A percentile compares a stretch with the other conserved stretches of the same genome.
phyloP scores from a whole-genome alignment of 441 rosid species.

The Arabidopsis hybrid region DNA sequence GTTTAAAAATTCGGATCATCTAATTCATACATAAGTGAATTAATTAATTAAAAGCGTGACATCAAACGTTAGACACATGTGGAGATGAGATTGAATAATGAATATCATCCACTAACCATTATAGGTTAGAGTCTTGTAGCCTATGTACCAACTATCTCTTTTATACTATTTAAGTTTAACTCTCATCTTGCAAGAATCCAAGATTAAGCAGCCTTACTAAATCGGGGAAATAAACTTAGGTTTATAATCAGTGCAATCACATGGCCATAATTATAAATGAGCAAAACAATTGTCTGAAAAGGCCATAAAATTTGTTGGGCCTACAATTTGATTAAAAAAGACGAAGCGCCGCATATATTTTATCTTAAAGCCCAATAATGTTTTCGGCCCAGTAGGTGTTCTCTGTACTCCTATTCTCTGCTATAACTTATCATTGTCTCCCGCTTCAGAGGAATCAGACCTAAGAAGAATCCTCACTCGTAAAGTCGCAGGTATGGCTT shows the following conservation, averaged over 20 bases:
- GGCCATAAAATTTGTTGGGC: background rate
- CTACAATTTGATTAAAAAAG: background rate
- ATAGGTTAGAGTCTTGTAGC: background rate
- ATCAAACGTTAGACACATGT: slow-evolving; percentile 8
- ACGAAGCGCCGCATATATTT: background rate
- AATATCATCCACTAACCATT: too few relatives aligned
- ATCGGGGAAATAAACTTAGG: background rate
- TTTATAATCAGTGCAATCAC: background rate
- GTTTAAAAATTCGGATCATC: slow-evolving; percentile 4
- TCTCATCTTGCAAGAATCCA: background rate
- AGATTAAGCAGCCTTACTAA: slow-evolving; percentile 24
- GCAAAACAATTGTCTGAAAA: background rate
- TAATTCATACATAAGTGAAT: slow-evolving; percentile 7
- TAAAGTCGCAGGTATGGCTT: slow-evolving; percentile 28
- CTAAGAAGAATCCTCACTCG: background rate
- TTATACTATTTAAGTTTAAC: background rate
- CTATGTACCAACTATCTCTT: slow-evolving; percentile 13
- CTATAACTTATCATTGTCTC: background rate
- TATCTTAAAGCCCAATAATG: background rate
- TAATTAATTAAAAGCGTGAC: slow-evolving; percentile 7
- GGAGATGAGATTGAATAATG: slow-evolving; percentile 3
- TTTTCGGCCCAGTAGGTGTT: slow-evolving; percentile 9
- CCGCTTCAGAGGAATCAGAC: slow-evolving; percentile 20
- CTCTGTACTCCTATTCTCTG: background rate
- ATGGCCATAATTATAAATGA: background rate